Percentiles rank a stretch among this genome's conserved stretches.
phyloP scores from a whole-genome alignment of 2,329 filamentous ascomycete species.

The Tetracladium maxilliforme region DNA sequence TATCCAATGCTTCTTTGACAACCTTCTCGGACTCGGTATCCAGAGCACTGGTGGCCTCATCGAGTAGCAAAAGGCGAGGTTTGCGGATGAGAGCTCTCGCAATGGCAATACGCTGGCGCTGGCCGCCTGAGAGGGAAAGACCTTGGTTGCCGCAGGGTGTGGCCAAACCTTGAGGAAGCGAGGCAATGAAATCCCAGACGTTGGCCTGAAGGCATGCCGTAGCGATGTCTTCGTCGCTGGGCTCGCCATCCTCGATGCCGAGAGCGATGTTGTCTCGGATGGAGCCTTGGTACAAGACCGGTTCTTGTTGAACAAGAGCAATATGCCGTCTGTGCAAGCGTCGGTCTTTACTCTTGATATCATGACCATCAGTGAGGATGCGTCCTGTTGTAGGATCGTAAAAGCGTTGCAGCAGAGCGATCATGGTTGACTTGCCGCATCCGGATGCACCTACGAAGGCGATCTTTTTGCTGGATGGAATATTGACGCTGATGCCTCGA shows the following conservation, averaged over 20 bases:
- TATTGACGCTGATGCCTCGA: slow-evolving; percentile 64
- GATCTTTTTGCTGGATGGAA: slow-evolving; percentile 31
- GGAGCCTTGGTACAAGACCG: slow-evolving; percentile 90
- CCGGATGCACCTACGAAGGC: slow-evolving; percentile 42
- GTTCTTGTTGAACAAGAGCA: slow-evolving; percentile 93
- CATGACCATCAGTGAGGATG: slow-evolving; percentile 86
- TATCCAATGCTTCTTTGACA: slow-evolving; percentile 27
- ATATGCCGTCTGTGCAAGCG: slow-evolving; percentile 76
- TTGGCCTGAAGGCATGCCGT: slow-evolving; percentile 38
- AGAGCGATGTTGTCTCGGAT: slow-evolving; percentile 80
- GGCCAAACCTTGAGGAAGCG: slow-evolving; percentile 42
- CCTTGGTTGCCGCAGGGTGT: slow-evolving; percentile 59
- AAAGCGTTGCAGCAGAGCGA: slow-evolving; percentile 42
- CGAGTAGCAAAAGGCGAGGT: slow-evolving; percentile 52
- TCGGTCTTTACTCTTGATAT: slow-evolving; percentile 68
- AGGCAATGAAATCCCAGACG: slow-evolving; percentile 37
- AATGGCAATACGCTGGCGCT: slow-evolving; percentile 51
- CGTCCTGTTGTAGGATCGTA: slow-evolving; percentile 79
- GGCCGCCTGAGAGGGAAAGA: slow-evolving; percentile 43
- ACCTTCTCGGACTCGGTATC: slow-evolving; percentile 41
- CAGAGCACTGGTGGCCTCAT: slow-evolving; percentile 56
- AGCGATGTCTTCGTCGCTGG: slow-evolving; percentile 23
- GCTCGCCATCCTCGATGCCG: slow-evolving; percentile 19
- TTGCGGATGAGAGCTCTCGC: slow-evolving; percentile 55
- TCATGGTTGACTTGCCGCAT: slow-evolving; percentile 46